Conservation (phyloP, 2,329 filamentous ascomycete species). For the Coniochaeta hoffmannii region DNA sequence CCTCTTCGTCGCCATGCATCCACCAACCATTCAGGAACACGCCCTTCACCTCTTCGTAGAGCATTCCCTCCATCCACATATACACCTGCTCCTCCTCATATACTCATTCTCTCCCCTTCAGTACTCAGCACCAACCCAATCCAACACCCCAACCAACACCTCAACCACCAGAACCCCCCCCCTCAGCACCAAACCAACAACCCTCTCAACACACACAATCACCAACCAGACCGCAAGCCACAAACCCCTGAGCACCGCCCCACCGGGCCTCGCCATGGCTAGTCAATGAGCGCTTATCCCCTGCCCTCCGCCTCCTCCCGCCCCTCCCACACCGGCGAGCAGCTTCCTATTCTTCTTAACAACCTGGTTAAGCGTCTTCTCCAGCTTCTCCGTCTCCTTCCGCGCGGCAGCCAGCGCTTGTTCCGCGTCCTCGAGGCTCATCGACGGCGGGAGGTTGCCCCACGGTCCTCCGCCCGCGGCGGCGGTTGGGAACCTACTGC, state of each 20-base stretch:
- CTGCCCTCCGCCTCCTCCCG: neutral
- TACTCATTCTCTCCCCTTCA: slow-evolving; percentile 1
- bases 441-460: slow-evolving; percentile 43
- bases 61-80: too few species aligned
- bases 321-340: slow-evolving; percentile 18
- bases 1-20: too few species aligned
- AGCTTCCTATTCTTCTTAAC: slow-evolving; percentile 54
- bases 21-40: neutral
- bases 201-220: slow-evolving; percentile 14
- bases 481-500: neutral
- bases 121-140: slow-evolving; percentile 19
- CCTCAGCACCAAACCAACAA: slow-evolving; percentile 13
- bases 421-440: slow-evolving; percentile 59
- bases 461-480: slow-evolving; percentile 18
- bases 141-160: slow-evolving; percentile 15
- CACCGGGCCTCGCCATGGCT: too few species aligned
- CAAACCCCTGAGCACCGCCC: too few species aligned
- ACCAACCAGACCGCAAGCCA: slow-evolving; percentile 14
- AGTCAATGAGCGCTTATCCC: slow-evolving; percentile 17
- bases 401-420: slow-evolving; percentile 40
- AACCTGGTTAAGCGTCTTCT: slow-evolving; percentile 52
- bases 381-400: slow-evolving; percentile 54
- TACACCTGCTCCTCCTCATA: neutral
- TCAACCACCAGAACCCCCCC: slow-evolving; percentile 14
- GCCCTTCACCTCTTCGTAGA: neutral